Evolutionary conservation across 2,329 filamentous ascomycete genomes (phyloP).

Genomic region (Clarireedia paspali): DNA sequence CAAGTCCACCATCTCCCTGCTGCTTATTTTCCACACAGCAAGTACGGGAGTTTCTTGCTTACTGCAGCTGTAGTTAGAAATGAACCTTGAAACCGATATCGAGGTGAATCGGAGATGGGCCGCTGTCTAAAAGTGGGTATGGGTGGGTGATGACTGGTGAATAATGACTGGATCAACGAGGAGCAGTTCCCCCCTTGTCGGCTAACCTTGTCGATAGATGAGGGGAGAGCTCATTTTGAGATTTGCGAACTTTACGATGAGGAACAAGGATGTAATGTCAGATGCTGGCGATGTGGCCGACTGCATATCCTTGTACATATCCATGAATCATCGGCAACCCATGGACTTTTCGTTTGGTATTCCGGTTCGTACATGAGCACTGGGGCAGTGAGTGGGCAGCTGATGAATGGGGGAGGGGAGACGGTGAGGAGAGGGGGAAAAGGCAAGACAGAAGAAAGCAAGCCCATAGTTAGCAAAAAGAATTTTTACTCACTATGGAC

Average conservation of each 20-base stretch:
- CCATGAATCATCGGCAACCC: not conserved
- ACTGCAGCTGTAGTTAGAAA: too few species aligned
- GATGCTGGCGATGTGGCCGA: conserved; percentile 4
- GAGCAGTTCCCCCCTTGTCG: too few species aligned
- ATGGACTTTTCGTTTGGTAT: not conserved
- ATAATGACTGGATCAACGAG: not conserved
- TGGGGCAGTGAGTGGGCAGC: too few species aligned
- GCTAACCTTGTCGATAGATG: not conserved
- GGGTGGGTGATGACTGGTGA: not conserved
- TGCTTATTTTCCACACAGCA: too few species aligned
- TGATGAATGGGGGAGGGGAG: too few species aligned
- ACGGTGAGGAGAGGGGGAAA: not conserved
- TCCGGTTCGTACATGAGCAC: too few species aligned
- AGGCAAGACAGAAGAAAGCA: not conserved
- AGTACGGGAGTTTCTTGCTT: too few species aligned
- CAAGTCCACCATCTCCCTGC: too few species aligned
- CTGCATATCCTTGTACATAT: conserved; percentile 1
- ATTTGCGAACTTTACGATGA: conserved; percentile 9
- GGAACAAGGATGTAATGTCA: not conserved
- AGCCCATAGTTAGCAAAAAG: too few species aligned
- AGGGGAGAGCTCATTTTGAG: conserved; percentile 7
- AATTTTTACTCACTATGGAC: too few species aligned
- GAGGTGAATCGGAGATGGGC: not conserved
- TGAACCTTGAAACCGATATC: not conserved
- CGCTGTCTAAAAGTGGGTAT: not conserved